These are phyloP conservation scores for Sarocladium strictum DNA, from an alignment of 2,329 filamentous ascomycete species.

Conservation along the genomic window DNA sequence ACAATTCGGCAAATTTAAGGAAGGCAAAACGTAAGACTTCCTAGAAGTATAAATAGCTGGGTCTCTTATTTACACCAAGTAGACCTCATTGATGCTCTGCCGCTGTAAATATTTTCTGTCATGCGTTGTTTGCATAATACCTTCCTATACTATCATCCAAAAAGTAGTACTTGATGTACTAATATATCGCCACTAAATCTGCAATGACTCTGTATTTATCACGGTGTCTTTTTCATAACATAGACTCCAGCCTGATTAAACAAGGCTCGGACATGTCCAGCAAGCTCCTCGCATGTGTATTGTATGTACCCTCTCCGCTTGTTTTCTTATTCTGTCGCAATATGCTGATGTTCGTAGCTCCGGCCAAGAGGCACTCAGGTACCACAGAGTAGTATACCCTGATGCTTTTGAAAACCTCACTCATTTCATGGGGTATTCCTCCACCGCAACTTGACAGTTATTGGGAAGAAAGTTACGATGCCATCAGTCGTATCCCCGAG, in stretches of 20 bases:
- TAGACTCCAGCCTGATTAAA: not conserved
- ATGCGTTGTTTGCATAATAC: not conserved
- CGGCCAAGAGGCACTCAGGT: not conserved
- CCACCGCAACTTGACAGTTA: not conserved
- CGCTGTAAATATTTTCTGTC: not conserved
- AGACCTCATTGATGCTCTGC: not conserved
- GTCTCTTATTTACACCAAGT: not conserved
- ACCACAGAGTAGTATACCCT: not conserved
- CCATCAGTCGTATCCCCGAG: not conserved
- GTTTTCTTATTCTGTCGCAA: not conserved
- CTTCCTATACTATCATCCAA: not conserved
- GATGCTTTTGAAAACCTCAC: not conserved
- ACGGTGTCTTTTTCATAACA: not conserved
- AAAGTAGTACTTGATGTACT: too few relatives aligned
- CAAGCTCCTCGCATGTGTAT: not conserved
- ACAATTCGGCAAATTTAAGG: not conserved
- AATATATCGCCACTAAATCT: too few relatives aligned
- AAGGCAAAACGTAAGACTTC: not conserved
- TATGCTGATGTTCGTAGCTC: not conserved
- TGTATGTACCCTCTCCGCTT: not conserved
- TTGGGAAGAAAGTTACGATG: not conserved
- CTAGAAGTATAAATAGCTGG: not conserved
- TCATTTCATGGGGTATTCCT: slow-evolving; percentile 1
- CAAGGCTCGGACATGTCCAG: not conserved
- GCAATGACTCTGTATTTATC: not conserved